Evolutionary conservation across 352 stramenopile species (phyloP).

Genomic region (Phytophthora crassamura): DNA sequence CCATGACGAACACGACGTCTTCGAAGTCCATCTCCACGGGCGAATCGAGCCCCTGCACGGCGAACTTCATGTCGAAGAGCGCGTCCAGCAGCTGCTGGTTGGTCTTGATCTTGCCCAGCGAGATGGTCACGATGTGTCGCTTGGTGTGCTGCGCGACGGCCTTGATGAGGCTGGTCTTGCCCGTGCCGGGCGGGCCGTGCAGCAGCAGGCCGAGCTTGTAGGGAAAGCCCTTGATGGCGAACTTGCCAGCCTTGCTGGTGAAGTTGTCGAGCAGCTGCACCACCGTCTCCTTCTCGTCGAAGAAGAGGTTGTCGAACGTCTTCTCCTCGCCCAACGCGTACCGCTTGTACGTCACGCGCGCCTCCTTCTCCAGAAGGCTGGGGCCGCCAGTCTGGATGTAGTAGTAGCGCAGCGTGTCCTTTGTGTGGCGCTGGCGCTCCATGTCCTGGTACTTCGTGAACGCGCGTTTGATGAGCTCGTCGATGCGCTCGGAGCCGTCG

Average conservation of each 20-base stretch:
- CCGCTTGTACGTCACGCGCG: conserved; percentile 52
- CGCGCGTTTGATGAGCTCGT: conserved; percentile 45
- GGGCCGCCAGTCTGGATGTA: conserved; percentile 47
- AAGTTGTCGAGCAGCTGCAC: conserved; percentile 81
- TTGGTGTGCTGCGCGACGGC: conserved; percentile 74
- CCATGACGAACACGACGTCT: conserved; percentile 91
- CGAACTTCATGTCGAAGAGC: conserved; percentile 74
- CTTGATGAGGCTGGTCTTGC: too few species aligned
- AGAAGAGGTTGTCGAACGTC: conserved; percentile 90
- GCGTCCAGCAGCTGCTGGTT: conserved; percentile 87
- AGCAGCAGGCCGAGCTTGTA: too few species aligned
- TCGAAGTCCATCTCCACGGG: conserved; percentile 73
- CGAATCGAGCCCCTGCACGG: conserved; percentile 59
- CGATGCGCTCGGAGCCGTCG: conserved; percentile 48
- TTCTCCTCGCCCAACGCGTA: conserved; percentile 88
- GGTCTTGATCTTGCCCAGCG: conserved; percentile 72
- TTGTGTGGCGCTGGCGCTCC: conserved; percentile 42
- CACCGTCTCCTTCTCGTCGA: conserved; percentile 78
- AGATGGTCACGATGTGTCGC: conserved; percentile 72
- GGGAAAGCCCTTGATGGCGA: too few species aligned
- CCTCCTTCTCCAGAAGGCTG: too few species aligned
- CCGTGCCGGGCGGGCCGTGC: too few species aligned
- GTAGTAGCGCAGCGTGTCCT: conserved; percentile 57
- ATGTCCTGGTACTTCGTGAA: conserved; percentile 49
- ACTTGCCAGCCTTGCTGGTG: conserved; percentile 89